Conservation (phyloP, 139 green algal species). For the Deuterostichococcus epilithicus region DNA sequence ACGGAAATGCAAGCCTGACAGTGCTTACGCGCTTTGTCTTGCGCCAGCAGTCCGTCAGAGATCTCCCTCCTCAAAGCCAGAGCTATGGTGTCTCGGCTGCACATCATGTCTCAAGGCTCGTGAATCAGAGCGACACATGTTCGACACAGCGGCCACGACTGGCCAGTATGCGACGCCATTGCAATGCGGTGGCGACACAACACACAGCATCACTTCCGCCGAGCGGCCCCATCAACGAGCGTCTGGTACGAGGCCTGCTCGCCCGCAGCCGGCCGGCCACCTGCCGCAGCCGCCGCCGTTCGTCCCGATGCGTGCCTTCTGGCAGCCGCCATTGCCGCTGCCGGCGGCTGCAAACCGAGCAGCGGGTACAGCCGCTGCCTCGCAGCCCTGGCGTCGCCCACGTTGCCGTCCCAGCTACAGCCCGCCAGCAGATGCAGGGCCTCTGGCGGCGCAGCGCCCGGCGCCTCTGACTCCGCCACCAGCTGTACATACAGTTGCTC, state of each 20-base stretch:
- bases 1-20: too few relatives aligned
- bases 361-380: constrained; percentile 27
- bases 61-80: too few relatives aligned
- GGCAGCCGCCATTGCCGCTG: too few relatives aligned
- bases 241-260: constrained; percentile 63
- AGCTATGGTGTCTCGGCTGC: too few relatives aligned
- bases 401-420: constrained; percentile 57
- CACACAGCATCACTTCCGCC: background rate
- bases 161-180: too few relatives aligned
- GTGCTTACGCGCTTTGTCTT: too few relatives aligned
- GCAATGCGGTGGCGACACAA: too few relatives aligned
- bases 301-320: too few relatives aligned
- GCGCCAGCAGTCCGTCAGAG: too few relatives aligned
- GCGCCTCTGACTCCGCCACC: constrained; percentile 49
- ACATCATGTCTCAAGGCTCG: too few relatives aligned
- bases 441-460: background rate
- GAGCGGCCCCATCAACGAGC: constrained; percentile 46
- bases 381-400: constrained; percentile 42
- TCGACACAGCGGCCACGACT: too few relatives aligned
- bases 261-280: constrained; percentile 12
- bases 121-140: too few relatives aligned
- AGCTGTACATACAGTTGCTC: constrained; percentile 83
- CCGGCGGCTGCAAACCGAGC: constrained; percentile 13
- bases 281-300: background rate
- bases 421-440: constrained; percentile 46